Conservation (phyloP, 805 yeast genomes). For the Teunomyces barrocoloradensis region DNA sequence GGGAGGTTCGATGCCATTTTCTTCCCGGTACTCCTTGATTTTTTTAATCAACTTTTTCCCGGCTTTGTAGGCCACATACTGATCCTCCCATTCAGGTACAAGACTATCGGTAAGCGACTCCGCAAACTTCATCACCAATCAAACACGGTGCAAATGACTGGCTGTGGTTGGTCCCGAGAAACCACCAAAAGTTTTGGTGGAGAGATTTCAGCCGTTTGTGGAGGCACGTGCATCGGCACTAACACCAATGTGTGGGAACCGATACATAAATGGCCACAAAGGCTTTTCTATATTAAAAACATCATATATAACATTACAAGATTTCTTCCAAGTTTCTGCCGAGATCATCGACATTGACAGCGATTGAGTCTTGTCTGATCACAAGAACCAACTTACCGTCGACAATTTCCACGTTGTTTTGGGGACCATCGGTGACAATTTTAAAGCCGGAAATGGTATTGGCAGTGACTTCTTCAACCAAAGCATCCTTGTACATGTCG, state of each 20-base stretch:
- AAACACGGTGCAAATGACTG: not conserved
- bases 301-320: not conserved
- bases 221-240: not conserved
- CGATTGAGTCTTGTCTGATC: slow-evolving; percentile 6
- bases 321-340: slow-evolving; percentile 4
- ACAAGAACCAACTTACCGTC: slow-evolving; percentile 8
- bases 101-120: slow-evolving; percentile 63
- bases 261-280: not conserved
- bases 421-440: slow-evolving; percentile 5
- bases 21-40: slow-evolving; percentile 15
- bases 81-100: slow-evolving; percentile 86
- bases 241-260: not conserved
- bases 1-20: not conserved
- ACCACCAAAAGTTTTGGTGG: not conserved
- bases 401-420: slow-evolving; percentile 5
- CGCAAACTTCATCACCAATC: slow-evolving; percentile 58
- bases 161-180: no score
- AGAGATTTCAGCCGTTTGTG: not conserved
- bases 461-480: slow-evolving; percentile 9
- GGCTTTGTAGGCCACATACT: slow-evolving; percentile 68
- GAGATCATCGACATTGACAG: slow-evolving; percentile 7
- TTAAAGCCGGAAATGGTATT: slow-evolving; percentile 9
- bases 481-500: slow-evolving; percentile 11
- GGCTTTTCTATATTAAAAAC: no score
- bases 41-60: slow-evolving; percentile 55